A percentile compares a stretch with the other conserved stretches of the same genome.
Evolutionary conservation across 75 land plant genomes (phyloP).

Genomic region (Pinus albicaulis): DNA sequence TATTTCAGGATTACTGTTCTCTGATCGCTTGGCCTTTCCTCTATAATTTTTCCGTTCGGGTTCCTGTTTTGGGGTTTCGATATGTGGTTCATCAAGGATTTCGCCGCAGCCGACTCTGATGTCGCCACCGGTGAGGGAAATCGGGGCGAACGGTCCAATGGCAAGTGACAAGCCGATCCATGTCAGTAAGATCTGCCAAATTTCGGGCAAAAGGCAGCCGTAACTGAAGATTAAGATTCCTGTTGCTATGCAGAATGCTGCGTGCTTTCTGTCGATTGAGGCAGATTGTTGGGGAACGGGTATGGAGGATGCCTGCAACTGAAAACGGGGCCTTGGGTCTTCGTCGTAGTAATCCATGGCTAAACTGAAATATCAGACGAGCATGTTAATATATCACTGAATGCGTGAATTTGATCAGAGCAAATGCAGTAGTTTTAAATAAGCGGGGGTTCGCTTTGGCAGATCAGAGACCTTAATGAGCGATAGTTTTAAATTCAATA

Average conservation of each 20-base stretch:
- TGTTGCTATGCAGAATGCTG: background rate
- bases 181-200: constrained; percentile 30
- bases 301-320: background rate
- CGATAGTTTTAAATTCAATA: no score
- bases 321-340: constrained; percentile 4
- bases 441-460: no score
- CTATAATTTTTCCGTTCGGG: background rate
- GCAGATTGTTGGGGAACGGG: background rate
- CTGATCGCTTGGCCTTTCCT: background rate
- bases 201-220: background rate
- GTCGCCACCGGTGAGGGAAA: constrained; percentile 72
- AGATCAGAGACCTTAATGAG: no score
- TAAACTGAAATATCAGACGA: no score
- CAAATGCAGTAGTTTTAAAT: no score
- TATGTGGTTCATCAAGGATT: constrained; percentile 17
- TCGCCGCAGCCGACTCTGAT: constrained; percentile 73
- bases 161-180: constrained; percentile 81
- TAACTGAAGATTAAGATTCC: background rate
- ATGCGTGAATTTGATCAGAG: no score
- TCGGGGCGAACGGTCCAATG: constrained; percentile 93
- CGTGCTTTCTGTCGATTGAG: background rate
- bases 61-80: background rate
- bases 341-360: constrained; percentile 10
- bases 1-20: background rate
- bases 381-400: no score